phyloP scores from a whole-genome alignment of 768 basidiomycete species.

The Dacryopinax spathularia region DNA sequence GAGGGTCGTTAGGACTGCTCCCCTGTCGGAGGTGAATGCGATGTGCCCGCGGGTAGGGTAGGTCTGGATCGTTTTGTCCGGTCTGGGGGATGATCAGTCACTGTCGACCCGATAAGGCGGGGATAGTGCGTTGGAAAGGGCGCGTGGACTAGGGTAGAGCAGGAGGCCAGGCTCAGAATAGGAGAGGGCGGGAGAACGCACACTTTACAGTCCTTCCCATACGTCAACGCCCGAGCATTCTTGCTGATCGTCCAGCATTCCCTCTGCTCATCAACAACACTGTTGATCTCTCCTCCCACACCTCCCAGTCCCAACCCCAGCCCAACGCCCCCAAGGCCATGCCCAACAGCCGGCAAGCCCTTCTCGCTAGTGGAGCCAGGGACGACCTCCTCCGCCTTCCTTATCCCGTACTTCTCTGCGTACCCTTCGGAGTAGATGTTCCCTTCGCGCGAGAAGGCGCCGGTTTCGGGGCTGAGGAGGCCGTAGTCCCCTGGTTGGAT shows the following conservation, averaged over 20 bases:
- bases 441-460: background rate
- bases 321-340: too few relatives aligned
- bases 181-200: background rate
- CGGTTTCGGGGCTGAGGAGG: background rate
- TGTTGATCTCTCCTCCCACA: too few relatives aligned
- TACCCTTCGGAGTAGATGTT: background rate
- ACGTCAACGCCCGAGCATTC: background rate
- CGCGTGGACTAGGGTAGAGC: background rate
- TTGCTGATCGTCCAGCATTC: conserved; percentile 3
- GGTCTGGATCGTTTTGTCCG: background rate
- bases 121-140: too few relatives aligned
- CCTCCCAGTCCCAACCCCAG: too few relatives aligned
- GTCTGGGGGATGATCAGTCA: too few relatives aligned
- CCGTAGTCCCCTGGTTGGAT: background rate
- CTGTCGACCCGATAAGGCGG: too few relatives aligned
- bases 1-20: background rate
- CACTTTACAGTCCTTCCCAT: background rate
- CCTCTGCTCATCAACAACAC: background rate
- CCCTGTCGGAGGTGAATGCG: background rate
- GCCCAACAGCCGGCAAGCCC: too few relatives aligned
- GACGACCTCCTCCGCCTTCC: background rate
- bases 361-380: too few relatives aligned
- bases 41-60: background rate
- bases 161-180: background rate
- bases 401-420: background rate